Evolutionary conservation across 495 filamentous ascomycete species (phyloP), one percentile per base, ranked within the genome.

Genomic region (Friedmanniomyces simplex): DNA sequence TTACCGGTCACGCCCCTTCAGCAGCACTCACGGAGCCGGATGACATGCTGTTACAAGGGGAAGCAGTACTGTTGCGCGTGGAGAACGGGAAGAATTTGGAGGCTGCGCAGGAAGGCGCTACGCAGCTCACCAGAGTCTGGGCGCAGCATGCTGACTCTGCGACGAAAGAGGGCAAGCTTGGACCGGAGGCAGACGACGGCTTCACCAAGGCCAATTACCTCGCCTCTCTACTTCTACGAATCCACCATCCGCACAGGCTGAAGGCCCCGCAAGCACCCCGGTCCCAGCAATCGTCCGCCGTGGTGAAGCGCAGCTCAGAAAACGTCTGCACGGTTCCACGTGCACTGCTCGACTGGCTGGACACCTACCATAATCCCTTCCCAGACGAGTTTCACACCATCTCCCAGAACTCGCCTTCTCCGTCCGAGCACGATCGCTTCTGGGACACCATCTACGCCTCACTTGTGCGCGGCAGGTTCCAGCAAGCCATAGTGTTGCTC

Each of bases 281-380:
- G 4, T 3, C 28, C 28, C 28, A 32, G 28, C 58, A 66, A 20
- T 49, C 59, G 41, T n/a, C 62, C 45, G 46, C 58, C 21, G 56
- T 75, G 61, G 59, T 69, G 46, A 59, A 68, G 57, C 66, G 66
- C 36, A 1, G 50, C 55, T 36, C 36, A 54, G 6, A 41, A 1
- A 24, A 1, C 7, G 22, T 18, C 10, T 56, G 42, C 36, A 77
- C 86, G 6, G 71, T 91, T 6, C 87, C 90, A 14, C 81, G 82
- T 60, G 75, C 88, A 28, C 73, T 96, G 16, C 76, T 94, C 22
- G 77, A 85, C 57, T 96, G 89, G 89, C 73, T 94, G 37, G 76
- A 87, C 51, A 74, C 74, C 2, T 77, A 85, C 62, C 83, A 91
- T 65, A 76, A 81, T 47, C 72, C 83, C 25, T 82, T 82, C 58